Percentiles rank a stretch among this genome's conserved stretches.
phyloP scores from a whole-genome alignment of 371 early-diverging fungal species.

The Mycotypha africana region DNA sequence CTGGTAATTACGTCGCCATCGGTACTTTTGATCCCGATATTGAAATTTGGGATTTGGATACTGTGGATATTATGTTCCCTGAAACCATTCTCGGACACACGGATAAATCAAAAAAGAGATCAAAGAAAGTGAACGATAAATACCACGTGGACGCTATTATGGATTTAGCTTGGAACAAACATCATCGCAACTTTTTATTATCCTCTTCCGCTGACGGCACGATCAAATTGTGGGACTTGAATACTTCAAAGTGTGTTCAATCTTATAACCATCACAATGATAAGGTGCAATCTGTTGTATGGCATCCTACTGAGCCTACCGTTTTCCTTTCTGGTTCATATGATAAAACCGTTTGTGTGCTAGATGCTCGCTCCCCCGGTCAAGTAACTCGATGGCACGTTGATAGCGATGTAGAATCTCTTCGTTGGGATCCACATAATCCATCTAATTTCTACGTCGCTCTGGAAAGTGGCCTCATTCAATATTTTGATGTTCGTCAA shows the following conservation, averaged over 20 bases:
- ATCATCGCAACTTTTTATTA: slow-evolving; percentile 79
- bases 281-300: slow-evolving; percentile 85
- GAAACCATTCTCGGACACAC: slow-evolving; percentile 81
- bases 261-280: slow-evolving; percentile 82
- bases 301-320: slow-evolving; percentile 86
- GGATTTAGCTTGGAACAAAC: slow-evolving; percentile 89
- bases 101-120: slow-evolving; percentile 54
- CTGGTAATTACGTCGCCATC: slow-evolving; percentile 86
- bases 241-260: slow-evolving; percentile 59
- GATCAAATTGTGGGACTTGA: slow-evolving; percentile 96
- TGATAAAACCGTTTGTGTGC: slow-evolving; percentile 76
- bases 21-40: slow-evolving; percentile 96
- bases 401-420: slow-evolving; percentile 84
- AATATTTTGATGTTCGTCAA: slow-evolving; percentile 81
- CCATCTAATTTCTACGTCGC: slow-evolving; percentile 73
- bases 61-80: slow-evolving; percentile 86
- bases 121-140: slow-evolving; percentile 60
- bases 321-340: slow-evolving; percentile 87
- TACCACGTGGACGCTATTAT: slow-evolving; percentile 93
- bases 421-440: slow-evolving; percentile 85
- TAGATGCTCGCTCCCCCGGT: slow-evolving; percentile 84
- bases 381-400: slow-evolving; percentile 58
- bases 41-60: slow-evolving; percentile 96
- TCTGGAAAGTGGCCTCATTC: slow-evolving; percentile 85
- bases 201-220: slow-evolving; percentile 93